Percentiles rank a stretch among this genome's conserved stretches.
These are phyloP conservation scores for Thyridium curvatum DNA, from an alignment of 2,329 filamentous ascomycete species.

Conservation along the genomic window DNA sequence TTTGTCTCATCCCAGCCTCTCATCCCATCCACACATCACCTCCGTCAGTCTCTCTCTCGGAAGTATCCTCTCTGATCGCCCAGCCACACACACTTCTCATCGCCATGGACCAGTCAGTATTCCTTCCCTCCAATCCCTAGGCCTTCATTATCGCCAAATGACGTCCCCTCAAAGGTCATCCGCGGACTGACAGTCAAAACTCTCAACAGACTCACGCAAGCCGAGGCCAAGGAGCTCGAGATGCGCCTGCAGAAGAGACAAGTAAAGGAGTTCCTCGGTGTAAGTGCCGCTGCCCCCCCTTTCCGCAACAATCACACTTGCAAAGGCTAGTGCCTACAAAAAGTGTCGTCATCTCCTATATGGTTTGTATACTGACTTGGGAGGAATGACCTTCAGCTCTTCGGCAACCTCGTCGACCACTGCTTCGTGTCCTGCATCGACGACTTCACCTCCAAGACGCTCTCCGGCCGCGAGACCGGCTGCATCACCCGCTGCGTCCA, in stretches of 20 bases:
- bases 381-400: slow-evolving; percentile 44
- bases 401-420: slow-evolving; percentile 66
- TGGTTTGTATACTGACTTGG: too few relatives aligned
- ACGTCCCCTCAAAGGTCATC: neutral
- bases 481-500: slow-evolving; percentile 94
- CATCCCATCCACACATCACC: too few relatives aligned
- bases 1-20: too few relatives aligned
- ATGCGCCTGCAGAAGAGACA: slow-evolving; percentile 95
- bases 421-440: slow-evolving; percentile 98
- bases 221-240: slow-evolving; percentile 90
- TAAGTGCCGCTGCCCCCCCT: slow-evolving; percentile 40
- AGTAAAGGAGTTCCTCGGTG: slow-evolving; percentile 98
- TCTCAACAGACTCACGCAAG: slow-evolving; percentile 52
- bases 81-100: too few relatives aligned
- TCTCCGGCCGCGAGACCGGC: slow-evolving; percentile 79
- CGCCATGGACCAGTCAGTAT: slow-evolving; percentile 1
- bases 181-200: too few relatives aligned
- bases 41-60: too few relatives aligned
- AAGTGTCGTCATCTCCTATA: too few relatives aligned
- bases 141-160: too few relatives aligned
- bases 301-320: too few relatives aligned
- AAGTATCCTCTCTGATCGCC: too few relatives aligned
- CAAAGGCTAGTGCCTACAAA: too few relatives aligned
- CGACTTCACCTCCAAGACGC: slow-evolving; percentile 96
- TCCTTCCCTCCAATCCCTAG: neutral